Evolutionary conservation across 495 filamentous ascomycete species (phyloP).

Genomic region (Xylaria nigripes): DNA sequence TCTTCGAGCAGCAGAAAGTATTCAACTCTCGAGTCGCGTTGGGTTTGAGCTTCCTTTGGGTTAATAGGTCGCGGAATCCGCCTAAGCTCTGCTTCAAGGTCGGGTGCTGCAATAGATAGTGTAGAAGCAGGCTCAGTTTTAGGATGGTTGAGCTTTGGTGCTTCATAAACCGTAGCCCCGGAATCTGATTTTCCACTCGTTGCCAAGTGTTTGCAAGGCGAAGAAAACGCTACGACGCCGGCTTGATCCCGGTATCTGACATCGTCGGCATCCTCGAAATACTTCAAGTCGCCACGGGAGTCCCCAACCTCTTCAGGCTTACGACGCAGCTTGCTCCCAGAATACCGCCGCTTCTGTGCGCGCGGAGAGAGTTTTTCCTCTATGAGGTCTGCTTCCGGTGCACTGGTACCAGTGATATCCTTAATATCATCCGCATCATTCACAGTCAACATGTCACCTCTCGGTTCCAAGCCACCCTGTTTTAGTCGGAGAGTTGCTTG

Average conservation of each 20-base stretch:
- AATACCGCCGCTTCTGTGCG: constrained; percentile 58
- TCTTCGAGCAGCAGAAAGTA: constrained; percentile 96
- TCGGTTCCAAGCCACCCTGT: constrained; percentile 26
- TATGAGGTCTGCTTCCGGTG: constrained; percentile 45
- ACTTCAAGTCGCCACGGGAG: constrained; percentile 64
- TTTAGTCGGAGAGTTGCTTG: constrained; percentile 19
- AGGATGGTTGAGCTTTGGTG: not conserved
- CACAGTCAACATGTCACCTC: constrained; percentile 3
- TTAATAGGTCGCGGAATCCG: constrained; percentile 48
- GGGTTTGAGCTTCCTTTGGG: constrained; percentile 70
- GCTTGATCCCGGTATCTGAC: constrained; percentile 73
- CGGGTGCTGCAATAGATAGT: constrained; percentile 17
- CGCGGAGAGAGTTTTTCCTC: constrained; percentile 27
- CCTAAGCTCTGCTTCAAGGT: constrained; percentile 25
- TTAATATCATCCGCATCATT: constrained; percentile 24
- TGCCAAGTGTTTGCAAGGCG: constrained; percentile 48
- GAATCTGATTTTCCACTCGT: constrained; percentile 1
- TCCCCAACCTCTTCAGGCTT: constrained; percentile 55
- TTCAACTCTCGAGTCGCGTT: constrained; percentile 58
- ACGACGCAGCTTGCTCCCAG: constrained; percentile 66
- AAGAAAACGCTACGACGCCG: constrained; percentile 63
- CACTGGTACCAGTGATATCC: constrained; percentile 47
- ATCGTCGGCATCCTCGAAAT: constrained; percentile 67
- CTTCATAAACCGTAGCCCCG: not conserved
- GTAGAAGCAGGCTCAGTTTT: constrained; percentile 21